These are phyloP conservation scores for Tephrocybe sp. DNA, from an alignment of 768 basidiomycete species.

Conservation along the genomic window DNA sequence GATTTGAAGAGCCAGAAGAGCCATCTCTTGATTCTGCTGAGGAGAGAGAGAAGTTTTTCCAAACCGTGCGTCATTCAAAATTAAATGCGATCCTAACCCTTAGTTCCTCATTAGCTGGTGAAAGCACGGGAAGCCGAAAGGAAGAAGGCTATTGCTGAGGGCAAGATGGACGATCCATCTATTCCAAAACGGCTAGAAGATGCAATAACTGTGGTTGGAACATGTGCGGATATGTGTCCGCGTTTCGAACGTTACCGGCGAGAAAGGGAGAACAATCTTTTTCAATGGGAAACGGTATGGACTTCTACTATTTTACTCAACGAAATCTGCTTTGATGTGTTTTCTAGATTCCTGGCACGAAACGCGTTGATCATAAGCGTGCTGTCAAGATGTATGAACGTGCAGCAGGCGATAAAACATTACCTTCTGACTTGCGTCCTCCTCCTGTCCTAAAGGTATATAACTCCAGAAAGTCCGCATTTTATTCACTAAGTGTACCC, in stretches of 20 bases:
- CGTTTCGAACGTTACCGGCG: constrained; percentile 89
- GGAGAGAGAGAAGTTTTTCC: constrained; percentile 67
- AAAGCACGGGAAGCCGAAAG: constrained; percentile 72
- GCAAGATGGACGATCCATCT: constrained; percentile 85
- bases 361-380: constrained; percentile 76
- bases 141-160: constrained; percentile 72
- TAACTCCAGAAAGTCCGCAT: neutral
- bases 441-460: constrained; percentile 76
- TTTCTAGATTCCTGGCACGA: constrained; percentile 75
- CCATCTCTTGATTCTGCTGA: constrained; percentile 56
- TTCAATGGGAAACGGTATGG: constrained; percentile 82
- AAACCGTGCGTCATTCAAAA: constrained; percentile 52
- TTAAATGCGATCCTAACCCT: constrained; percentile 14
- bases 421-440: constrained; percentile 91
- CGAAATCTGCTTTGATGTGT: constrained; percentile 37
- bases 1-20: constrained; percentile 35
- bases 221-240: constrained; percentile 93
- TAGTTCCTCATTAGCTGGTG: constrained; percentile 48
- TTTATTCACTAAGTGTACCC: constrained; percentile 4
- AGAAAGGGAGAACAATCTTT: constrained; percentile 85
- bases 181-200: constrained; percentile 80
- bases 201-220: constrained; percentile 91
- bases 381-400: constrained; percentile 97
- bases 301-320: constrained; percentile 29
- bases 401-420: constrained; percentile 86